Base-by-base conservation (phyloP, 179 eudicot genomes). In the Beta lomatogona region DNA sequence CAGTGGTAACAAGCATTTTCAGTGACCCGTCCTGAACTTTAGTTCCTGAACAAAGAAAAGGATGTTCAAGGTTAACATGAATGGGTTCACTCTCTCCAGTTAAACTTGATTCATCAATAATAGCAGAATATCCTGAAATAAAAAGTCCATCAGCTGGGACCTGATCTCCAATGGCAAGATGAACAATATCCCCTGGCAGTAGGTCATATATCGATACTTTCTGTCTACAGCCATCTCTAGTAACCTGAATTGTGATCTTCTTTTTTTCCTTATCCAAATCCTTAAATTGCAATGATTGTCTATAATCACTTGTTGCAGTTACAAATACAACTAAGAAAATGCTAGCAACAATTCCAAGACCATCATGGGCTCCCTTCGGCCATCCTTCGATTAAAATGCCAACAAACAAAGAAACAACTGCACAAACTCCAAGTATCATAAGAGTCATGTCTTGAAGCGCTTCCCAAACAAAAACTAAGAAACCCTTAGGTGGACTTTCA, bases 71-170 rank as follows among this genome's bases (percentile, higher is more conserved):
- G 70, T 80, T 90, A 12, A 91, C 93, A 87, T 88, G 88, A 19
- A 95, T 89, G 25, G 99, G 99, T 86, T 95, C 99, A 78, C 99
- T 95, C 77, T 95, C 99, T 36, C 99, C 98, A 9, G 99, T 92
- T 83, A 95, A 84, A 85, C 99, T 95, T 0, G 99, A 95, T 79
- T 95, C 99, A 59, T 95, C 97, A 52, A 93, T 92, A 54, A 91
- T 63, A 77, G 94, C 90, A 14, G 98, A 92, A 85, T 90, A 95
- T 22, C 99, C 99, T 11, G 94, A 88, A 54, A 95, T 83, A 79
- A 95, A 93, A 66, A 95, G 91, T 55, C 99, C 99, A 84, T 95
- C 99, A 15, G 99, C 97, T 75, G 99, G 98, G 66, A 95, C 98
- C 85, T 93, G 99, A 77, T 95, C 99, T 14, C 99, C 99, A 45